A percentile compares a stretch with the other conserved stretches of the same genome.
These are phyloP conservation scores for Ulmus americana DNA, from an alignment of 331 rosid genomes.

Conservation along the genomic window DNA sequence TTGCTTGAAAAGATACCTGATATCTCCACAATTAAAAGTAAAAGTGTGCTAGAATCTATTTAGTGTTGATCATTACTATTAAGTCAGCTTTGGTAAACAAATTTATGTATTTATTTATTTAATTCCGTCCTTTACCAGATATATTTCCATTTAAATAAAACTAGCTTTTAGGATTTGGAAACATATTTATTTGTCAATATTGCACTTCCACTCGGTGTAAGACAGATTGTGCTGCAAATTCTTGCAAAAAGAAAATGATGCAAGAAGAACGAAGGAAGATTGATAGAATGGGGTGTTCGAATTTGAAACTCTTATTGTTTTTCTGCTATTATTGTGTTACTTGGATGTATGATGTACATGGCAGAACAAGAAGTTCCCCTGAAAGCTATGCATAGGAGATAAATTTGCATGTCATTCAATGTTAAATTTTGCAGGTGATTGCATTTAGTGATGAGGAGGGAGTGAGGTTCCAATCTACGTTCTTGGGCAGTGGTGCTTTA, in stretches of 20 bases:
- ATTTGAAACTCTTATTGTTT: neutral
- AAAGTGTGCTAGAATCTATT: neutral
- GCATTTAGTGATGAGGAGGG: conserved; percentile 98
- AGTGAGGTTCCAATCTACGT: conserved; percentile 89
- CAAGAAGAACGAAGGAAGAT: neutral
- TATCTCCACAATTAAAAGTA: neutral
- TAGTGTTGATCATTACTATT: neutral
- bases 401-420: conserved; percentile 1
- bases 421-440: conserved; percentile 54
- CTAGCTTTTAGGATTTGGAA: neutral
- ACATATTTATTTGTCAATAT: neutral
- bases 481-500: conserved; percentile 84
- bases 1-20: neutral
- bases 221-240: neutral
- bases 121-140: neutral
- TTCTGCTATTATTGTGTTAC: neutral
- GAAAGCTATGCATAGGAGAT: conserved; percentile 3
- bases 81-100: neutral
- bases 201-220: neutral
- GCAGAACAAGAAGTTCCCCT: neutral
- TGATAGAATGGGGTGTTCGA: neutral
- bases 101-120: neutral
- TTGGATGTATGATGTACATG: neutral
- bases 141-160: neutral
- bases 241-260: neutral